Conservation (phyloP, 257 asterid species). For the Nyctanthes arbortristis region DNA sequence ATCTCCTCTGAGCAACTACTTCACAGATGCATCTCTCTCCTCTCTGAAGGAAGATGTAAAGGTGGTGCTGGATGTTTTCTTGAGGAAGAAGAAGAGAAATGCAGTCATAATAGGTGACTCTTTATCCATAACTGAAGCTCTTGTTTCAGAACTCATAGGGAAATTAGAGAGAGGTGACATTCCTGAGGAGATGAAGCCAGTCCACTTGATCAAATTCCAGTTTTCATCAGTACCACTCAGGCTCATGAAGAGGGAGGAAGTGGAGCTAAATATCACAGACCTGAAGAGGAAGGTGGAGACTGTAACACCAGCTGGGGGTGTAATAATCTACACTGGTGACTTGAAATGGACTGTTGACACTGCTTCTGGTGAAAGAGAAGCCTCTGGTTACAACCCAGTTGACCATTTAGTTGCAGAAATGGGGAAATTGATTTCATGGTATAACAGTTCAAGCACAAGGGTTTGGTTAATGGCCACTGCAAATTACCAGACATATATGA, state of each 20-base stretch:
- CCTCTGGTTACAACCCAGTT: slow-evolving; percentile 44
- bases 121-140: slow-evolving; percentile 35
- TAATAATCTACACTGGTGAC: slow-evolving; percentile 64
- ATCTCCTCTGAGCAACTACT: neutral
- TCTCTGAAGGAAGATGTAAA: slow-evolving; percentile 34
- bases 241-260: slow-evolving; percentile 67
- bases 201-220: slow-evolving; percentile 51
- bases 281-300: slow-evolving; percentile 66
- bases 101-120: slow-evolving; percentile 57
- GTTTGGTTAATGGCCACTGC: slow-evolving; percentile 81
- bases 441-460: slow-evolving; percentile 32
- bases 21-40: slow-evolving; percentile 5
- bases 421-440: slow-evolving; percentile 50
- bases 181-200: slow-evolving; percentile 52
- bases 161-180: slow-evolving; percentile 55
- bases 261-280: slow-evolving; percentile 55
- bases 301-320: slow-evolving; percentile 39
- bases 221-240: slow-evolving; percentile 54
- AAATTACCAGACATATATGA: slow-evolving; percentile 62
- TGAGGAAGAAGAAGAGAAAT: slow-evolving; percentile 39
- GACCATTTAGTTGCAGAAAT: slow-evolving; percentile 60
- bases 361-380: neutral
- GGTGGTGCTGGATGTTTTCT: slow-evolving; percentile 40
- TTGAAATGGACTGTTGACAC: slow-evolving; percentile 62
- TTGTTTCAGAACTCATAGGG: slow-evolving; percentile 41